These are phyloP conservation scores for Kluyveromyces lactis DNA, from an alignment of 805 yeast species.

Conservation along the genomic window DNA sequence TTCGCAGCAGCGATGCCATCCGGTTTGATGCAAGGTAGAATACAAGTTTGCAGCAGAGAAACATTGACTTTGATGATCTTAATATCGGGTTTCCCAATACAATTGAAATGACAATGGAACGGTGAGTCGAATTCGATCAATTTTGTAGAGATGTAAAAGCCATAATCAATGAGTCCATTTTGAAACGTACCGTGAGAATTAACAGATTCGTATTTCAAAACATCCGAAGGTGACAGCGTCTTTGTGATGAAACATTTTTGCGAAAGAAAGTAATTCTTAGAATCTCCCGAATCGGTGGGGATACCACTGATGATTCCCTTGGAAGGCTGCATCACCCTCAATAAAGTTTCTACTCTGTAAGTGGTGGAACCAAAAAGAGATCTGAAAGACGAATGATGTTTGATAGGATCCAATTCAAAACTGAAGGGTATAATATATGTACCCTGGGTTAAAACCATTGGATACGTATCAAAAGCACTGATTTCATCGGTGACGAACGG, in stretches of 20 bases:
- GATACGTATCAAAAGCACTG: background rate
- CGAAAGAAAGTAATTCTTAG: conserved; percentile 4
- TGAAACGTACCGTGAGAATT: conserved; percentile 2
- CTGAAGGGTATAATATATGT: conserved; percentile 7
- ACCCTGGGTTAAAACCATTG: conserved; percentile 5
- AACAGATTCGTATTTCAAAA: conserved; percentile 1
- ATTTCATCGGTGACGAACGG: conserved; percentile 6
- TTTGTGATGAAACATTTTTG: conserved; percentile 3
- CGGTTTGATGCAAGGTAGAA: conserved; percentile 4
- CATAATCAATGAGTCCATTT: conserved; percentile 5
- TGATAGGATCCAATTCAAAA: conserved; percentile 8
- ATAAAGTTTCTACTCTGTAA: conserved; percentile 9
- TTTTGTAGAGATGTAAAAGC: conserved; percentile 5
- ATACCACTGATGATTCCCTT: too few species aligned
- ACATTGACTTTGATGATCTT: conserved; percentile 1
- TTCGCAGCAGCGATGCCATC: background rate
- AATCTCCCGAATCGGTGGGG: background rate
- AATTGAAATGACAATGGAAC: conserved; percentile 6
- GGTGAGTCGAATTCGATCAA: conserved; percentile 6
- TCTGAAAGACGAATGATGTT: conserved; percentile 9
- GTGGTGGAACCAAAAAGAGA: conserved; percentile 10
- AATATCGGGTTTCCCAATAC: background rate
- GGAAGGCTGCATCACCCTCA: background rate
- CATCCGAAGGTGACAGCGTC: conserved; percentile 2
- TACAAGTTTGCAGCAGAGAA: conserved; percentile 2